Evolutionary conservation across 768 basidiomycete genomes (phyloP).

Genomic region (Calocybe cyanea): DNA sequence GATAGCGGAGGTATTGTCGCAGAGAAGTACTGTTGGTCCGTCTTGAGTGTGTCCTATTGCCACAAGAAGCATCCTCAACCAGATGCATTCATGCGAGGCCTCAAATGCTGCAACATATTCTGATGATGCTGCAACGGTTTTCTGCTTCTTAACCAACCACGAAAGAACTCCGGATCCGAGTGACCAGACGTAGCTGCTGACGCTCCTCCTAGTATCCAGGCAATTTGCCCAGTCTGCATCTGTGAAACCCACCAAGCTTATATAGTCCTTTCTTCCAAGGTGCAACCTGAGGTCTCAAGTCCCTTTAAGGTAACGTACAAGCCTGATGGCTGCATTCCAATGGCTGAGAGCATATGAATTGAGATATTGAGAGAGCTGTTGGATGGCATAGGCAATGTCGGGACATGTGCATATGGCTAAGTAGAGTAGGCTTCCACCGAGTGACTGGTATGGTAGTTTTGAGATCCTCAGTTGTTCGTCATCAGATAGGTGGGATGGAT

Average conservation of each 20-base stretch:
- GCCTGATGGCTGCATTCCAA: not conserved
- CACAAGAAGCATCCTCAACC: too few species aligned
- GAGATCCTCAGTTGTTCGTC: not conserved
- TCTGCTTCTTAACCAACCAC: conserved; percentile 1
- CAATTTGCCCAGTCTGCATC: too few species aligned
- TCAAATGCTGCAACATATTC: too few species aligned
- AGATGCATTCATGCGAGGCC: too few species aligned
- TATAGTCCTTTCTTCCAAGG: not conserved
- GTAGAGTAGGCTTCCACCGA: not conserved
- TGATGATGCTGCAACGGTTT: too few species aligned
- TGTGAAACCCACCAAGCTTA: conserved; percentile 20
- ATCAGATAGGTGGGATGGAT: not conserved
- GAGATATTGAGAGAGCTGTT: too few species aligned
- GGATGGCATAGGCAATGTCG: too few species aligned
- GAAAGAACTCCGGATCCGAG: conserved; percentile 21
- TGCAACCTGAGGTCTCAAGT: too few species aligned
- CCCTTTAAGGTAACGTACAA: conserved; percentile 2
- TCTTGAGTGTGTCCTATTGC: too few species aligned
- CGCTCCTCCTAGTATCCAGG: conserved; percentile 23
- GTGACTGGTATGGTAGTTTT: not conserved
- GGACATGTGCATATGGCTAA: too few species aligned
- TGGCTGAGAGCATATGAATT: not conserved
- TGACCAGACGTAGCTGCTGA: conserved; percentile 20
- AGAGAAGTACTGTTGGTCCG: too few species aligned
- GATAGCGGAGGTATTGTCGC: too few species aligned